Evolutionary conservation across 2,329 filamentous ascomycete genomes (phyloP).

Genomic region (Phialophora tarda): DNA sequence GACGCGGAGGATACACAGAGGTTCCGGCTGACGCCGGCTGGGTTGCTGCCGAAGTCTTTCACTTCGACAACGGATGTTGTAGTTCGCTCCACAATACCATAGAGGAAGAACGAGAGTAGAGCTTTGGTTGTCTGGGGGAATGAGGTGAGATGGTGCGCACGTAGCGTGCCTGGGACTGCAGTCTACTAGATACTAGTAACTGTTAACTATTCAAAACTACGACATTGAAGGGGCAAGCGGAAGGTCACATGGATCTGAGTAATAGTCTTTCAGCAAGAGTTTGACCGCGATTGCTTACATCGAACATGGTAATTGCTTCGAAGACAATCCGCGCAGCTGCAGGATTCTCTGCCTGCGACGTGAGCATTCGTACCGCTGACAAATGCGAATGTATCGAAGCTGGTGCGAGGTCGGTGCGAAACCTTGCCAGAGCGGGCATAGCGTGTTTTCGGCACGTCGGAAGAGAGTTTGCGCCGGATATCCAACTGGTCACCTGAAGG

Average conservation of each 20-base stretch:
- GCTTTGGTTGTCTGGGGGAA: neutral
- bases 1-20: neutral
- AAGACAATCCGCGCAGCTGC: neutral
- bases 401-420: neutral
- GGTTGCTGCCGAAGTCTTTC: neutral
- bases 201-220: neutral
- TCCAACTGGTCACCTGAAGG: too few relatives aligned
- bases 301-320: constrained; percentile 2
- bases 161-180: neutral
- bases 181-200: neutral
- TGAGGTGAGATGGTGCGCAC: neutral
- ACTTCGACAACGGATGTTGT: neutral
- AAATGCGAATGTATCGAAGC: neutral
- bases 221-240: neutral
- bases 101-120: neutral
- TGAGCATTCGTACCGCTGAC: constrained; percentile 2
- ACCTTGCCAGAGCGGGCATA: neutral
- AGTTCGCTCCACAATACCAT: neutral
- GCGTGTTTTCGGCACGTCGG: neutral
- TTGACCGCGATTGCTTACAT: neutral
- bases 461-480: neutral
- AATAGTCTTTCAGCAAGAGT: neutral
- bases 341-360: neutral
- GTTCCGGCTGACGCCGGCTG: neutral
- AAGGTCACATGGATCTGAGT: neutral